phyloP scores from a whole-genome alignment of 805 yeast species.

The Cyberlindnera mississippiensis region DNA sequence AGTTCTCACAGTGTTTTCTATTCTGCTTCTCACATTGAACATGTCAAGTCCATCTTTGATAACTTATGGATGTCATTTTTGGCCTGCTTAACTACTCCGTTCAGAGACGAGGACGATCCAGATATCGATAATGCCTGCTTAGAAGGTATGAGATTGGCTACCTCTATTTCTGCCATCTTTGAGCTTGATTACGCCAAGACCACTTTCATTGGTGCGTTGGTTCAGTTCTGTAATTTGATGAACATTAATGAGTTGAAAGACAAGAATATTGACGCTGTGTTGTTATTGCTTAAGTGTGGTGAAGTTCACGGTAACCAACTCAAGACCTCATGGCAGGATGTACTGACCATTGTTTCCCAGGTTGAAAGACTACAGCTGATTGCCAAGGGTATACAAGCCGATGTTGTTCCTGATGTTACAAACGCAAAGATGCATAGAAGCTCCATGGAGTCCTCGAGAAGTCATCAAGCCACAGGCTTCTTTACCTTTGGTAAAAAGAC shows the following conservation, averaged over 20 bases:
- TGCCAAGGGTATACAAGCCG: slow-evolving; percentile 83
- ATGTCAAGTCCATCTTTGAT: slow-evolving; percentile 90
- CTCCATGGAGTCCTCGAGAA: slow-evolving; percentile 50
- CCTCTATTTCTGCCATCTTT: slow-evolving; percentile 79
- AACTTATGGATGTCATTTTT: slow-evolving; percentile 95
- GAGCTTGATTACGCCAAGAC: slow-evolving; percentile 80
- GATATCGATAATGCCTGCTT: slow-evolving; percentile 66
- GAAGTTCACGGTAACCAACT: slow-evolving; percentile 74
- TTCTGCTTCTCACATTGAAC: slow-evolving; percentile 83
- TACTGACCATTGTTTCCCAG: slow-evolving; percentile 80
- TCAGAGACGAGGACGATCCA: slow-evolving; percentile 79
- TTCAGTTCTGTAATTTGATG: slow-evolving; percentile 79
- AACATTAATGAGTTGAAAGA: slow-evolving; percentile 72
- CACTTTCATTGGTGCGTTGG: slow-evolving; percentile 85
- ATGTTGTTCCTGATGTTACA: slow-evolving; percentile 78
- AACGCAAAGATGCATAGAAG: slow-evolving; percentile 53
- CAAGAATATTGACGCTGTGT: slow-evolving; percentile 80
- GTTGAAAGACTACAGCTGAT: slow-evolving; percentile 86
- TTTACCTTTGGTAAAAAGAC: slow-evolving; percentile 54
- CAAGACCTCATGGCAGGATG: slow-evolving; percentile 77
- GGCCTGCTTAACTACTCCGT: slow-evolving; percentile 92
- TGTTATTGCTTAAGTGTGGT: slow-evolving; percentile 70
- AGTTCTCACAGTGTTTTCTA: slow-evolving; percentile 52
- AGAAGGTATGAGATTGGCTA: slow-evolving; percentile 82
- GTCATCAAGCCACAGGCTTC: slow-evolving; percentile 30